These are phyloP conservation scores for Apiotrichum brassicae DNA, from an alignment of 1,284 basidiomycete genomes.

Conservation along the genomic window DNA sequence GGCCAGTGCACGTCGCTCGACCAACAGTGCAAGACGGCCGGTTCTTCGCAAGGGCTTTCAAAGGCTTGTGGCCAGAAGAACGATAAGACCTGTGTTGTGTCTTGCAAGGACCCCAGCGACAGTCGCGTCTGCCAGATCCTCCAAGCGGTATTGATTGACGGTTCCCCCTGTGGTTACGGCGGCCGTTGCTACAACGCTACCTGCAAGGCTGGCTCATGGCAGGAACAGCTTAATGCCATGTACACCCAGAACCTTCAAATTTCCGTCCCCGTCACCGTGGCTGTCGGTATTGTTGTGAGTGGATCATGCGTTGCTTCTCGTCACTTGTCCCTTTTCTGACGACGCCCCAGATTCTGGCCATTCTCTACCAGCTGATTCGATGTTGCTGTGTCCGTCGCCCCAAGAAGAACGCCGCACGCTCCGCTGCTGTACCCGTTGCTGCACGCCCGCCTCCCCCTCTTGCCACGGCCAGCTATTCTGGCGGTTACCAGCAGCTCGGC, in stretches of 20 bases:
- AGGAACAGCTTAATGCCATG: conserved; percentile 62
- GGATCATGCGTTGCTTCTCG: neutral
- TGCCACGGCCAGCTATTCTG: neutral
- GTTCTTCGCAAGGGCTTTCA: conserved; percentile 61
- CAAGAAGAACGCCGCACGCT: neutral
- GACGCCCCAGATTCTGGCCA: conserved; percentile 6
- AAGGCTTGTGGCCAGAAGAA: conserved; percentile 60
- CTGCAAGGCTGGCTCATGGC: conserved; percentile 60
- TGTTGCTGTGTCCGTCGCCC: conserved; percentile 2
- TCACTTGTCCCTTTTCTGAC: too few relatives aligned
- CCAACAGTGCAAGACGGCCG: conserved; percentile 73
- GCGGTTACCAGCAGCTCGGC: neutral
- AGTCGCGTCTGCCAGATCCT: conserved; percentile 64
- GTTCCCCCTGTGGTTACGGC: conserved; percentile 77
- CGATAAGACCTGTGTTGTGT: conserved; percentile 67
- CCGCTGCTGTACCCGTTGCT: neutral
- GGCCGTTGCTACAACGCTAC: conserved; percentile 62
- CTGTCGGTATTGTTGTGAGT: conserved; percentile 57
- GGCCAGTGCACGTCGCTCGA: conserved; percentile 74
- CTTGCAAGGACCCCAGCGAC: conserved; percentile 66
- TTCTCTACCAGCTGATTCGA: conserved; percentile 15
- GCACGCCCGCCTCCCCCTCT: neutral
- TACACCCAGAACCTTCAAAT: conserved; percentile 71
- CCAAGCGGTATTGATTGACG: conserved; percentile 69
- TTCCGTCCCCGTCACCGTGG: conserved; percentile 69